Conservation (phyloP, 176 grass and related monocot genomes). For the Themeda triandra region DNA sequence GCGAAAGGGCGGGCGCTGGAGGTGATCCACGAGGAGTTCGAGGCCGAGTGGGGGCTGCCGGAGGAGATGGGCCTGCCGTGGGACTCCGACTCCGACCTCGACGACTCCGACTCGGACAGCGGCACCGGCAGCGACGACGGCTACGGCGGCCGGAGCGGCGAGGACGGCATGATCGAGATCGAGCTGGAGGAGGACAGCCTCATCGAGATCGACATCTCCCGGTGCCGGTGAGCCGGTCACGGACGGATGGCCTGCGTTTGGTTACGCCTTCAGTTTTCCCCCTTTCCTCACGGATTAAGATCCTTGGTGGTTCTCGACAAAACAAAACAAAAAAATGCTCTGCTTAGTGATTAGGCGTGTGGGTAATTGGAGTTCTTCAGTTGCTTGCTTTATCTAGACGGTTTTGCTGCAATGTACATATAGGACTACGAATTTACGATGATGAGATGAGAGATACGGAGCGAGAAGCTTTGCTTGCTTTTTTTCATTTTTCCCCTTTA, state of each 20-base stretch:
- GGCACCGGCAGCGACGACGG: neutral
- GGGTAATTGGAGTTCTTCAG: conserved; percentile 3
- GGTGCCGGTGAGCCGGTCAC: conserved; percentile 33
- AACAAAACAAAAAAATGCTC: neutral
- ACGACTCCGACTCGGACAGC: conserved; percentile 29
- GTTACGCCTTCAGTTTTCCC: no score
- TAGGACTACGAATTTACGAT: neutral
- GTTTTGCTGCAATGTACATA: conserved; percentile 42
- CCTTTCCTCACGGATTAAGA: neutral
- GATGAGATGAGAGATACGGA: conserved; percentile 7
- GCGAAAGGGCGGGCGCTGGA: conserved; percentile 51
- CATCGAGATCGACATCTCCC: conserved; percentile 79
- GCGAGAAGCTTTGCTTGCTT: neutral
- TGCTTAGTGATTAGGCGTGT: conserved; percentile 27
- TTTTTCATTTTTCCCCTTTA: no score
- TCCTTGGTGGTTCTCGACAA: neutral
- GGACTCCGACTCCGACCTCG: conserved; percentile 20
- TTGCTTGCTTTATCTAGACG: neutral
- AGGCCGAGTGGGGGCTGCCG: conserved; percentile 40
- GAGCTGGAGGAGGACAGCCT: conserved; percentile 69
- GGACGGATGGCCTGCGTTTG: neutral
- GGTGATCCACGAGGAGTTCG: conserved; percentile 89
- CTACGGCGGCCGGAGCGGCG: neutral
- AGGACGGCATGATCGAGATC: conserved; percentile 61
- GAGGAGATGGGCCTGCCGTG: conserved; percentile 46